A percentile compares a stretch with the other conserved stretches of the same genome.
Evolutionary conservation across 164 flowering plant species (phyloP).

Genomic region (Sedum album): DNA sequence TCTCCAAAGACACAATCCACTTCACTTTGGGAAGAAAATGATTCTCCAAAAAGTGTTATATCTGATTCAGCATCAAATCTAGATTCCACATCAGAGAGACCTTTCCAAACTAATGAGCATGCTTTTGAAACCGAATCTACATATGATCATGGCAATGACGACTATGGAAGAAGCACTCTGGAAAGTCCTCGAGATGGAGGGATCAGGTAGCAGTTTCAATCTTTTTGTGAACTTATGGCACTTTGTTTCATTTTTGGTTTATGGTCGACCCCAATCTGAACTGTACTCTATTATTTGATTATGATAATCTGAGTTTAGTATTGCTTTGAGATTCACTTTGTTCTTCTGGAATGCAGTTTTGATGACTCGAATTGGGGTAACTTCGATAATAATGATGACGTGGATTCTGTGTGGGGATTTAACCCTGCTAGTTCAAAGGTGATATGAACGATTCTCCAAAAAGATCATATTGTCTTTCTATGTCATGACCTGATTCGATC

Average conservation of each 20-base stretch:
- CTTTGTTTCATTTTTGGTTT: background rate
- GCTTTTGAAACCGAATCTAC: conserved; percentile 38
- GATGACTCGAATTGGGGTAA: conserved; percentile 84
- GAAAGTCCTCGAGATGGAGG: conserved; percentile 25
- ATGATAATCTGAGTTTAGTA: background rate
- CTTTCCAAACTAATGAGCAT: conserved; percentile 18
- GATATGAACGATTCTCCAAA: conserved; percentile 11
- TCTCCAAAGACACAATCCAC: conserved; percentile 22
- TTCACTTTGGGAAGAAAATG: conserved; percentile 22
- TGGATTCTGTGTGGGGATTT: conserved; percentile 91
- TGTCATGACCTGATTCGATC: background rate
- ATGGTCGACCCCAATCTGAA: background rate
- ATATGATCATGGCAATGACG: conserved; percentile 44
- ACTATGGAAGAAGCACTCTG: conserved; percentile 26
- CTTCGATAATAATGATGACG: conserved; percentile 72
- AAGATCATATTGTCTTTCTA: background rate
- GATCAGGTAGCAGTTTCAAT: conserved; percentile 27
- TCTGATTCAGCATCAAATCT: conserved; percentile 31
- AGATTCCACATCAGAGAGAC: conserved; percentile 24
- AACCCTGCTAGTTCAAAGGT: conserved; percentile 49
- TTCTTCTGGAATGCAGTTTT: conserved; percentile 37
- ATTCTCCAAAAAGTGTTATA: conserved; percentile 23
- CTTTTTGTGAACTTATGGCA: background rate
- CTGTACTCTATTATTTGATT: background rate
- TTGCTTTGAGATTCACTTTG: background rate